Evolutionary conservation across 495 filamentous ascomycete genomes (phyloP).

Genomic region (Chaetomium cochliodes): DNA sequence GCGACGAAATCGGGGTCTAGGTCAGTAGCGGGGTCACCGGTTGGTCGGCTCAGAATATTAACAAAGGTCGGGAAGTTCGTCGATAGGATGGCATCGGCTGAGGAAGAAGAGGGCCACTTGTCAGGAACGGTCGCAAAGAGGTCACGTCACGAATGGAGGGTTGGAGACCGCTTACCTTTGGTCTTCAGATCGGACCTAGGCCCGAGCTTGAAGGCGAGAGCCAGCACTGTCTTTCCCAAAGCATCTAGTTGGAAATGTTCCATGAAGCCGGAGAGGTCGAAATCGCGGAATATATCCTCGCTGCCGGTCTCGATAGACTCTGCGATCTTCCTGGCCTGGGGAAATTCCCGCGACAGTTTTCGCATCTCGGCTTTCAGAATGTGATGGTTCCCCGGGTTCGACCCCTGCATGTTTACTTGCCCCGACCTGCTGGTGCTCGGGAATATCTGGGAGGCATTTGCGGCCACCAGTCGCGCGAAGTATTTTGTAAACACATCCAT

Average conservation of each 20-base stretch:
- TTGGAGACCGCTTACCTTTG: constrained; percentile 64
- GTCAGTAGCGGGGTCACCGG: constrained; percentile 57
- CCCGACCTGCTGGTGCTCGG: constrained; percentile 64
- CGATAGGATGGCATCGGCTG: constrained; percentile 80
- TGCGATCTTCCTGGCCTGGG: constrained; percentile 84
- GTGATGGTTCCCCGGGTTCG: constrained; percentile 74
- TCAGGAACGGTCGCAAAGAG: constrained; percentile 20
- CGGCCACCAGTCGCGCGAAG: constrained; percentile 80
- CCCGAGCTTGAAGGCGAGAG: constrained; percentile 80
- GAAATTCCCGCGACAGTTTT: constrained; percentile 74
- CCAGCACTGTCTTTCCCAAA: constrained; percentile 81
- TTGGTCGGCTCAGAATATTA: constrained; percentile 60
- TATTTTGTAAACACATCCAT: constrained; percentile 96
- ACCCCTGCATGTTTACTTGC: constrained; percentile 29
- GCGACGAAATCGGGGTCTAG: constrained; percentile 65
- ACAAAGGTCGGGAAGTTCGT: constrained; percentile 74
- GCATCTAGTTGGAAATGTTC: constrained; percentile 91
- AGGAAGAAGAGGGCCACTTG: constrained; percentile 35
- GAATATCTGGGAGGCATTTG: constrained; percentile 84
- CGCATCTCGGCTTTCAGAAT: constrained; percentile 80
- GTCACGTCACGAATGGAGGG: neutral
- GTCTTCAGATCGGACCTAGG: constrained; percentile 75
- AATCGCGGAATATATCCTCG: constrained; percentile 89
- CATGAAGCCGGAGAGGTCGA: constrained; percentile 88
- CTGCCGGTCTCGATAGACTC: constrained; percentile 81